phyloP scores from a whole-genome alignment of 2,329 filamentous ascomycete species.

The Beauveria caledonica region DNA sequence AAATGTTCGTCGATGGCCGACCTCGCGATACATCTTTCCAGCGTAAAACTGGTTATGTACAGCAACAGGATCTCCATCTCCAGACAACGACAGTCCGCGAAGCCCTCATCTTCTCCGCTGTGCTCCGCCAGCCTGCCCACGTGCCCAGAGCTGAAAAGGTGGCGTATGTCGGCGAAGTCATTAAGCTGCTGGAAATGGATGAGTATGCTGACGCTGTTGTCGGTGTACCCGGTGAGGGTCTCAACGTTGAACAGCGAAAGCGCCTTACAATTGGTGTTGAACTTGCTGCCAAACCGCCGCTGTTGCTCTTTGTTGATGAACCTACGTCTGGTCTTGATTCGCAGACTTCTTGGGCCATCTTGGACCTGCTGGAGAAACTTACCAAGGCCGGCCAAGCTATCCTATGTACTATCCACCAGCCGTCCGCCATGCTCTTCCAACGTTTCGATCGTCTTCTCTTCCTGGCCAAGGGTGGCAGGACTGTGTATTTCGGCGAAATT shows the following conservation, averaged over 20 bases:
- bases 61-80: constrained; percentile 87
- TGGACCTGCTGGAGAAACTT: constrained; percentile 80
- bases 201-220: constrained; percentile 85
- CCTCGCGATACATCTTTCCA: constrained; percentile 77
- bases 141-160: constrained; percentile 70
- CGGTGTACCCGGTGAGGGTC: constrained; percentile 80
- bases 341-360: constrained; percentile 89
- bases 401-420: constrained; percentile 95
- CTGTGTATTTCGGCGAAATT: constrained; percentile 76
- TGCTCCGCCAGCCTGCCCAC: constrained; percentile 73
- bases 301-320: constrained; percentile 89
- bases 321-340: constrained; percentile 90
- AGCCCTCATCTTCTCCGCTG: constrained; percentile 75
- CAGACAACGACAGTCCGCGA: constrained; percentile 81
- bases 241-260: constrained; percentile 63
- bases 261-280: constrained; percentile 94
- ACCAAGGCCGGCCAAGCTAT: constrained; percentile 85
- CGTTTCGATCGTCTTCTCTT: constrained; percentile 78
- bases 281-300: constrained; percentile 79
- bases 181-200: constrained; percentile 84
- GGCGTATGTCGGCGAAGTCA: constrained; percentile 82
- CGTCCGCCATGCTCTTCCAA: constrained; percentile 91
- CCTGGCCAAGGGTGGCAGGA: constrained; percentile 65
- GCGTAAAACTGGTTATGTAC: constrained; percentile 84
- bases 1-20: constrained; percentile 61